A percentile compares a stretch with the other conserved stretches of the same genome.
phyloP scores from a whole-genome alignment of 1,284 basidiomycete species.

The Cyathus pygmaeus region DNA sequence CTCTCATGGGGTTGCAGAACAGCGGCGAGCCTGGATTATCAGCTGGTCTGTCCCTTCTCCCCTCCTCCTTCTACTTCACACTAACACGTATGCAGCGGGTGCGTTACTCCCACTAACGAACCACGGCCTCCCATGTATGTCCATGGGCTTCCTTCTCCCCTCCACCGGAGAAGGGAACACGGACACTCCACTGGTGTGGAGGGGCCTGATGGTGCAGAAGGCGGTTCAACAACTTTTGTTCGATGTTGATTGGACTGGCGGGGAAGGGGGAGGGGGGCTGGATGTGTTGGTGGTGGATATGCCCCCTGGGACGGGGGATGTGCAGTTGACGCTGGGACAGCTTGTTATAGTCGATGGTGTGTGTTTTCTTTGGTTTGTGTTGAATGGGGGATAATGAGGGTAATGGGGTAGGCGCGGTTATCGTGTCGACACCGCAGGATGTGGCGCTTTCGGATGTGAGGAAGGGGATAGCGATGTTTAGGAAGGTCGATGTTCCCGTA shows the following conservation, averaged over 20 bases:
- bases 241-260: slow-evolving; percentile 91
- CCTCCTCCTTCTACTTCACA: slow-evolving; percentile 8
- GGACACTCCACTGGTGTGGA: slow-evolving; percentile 91
- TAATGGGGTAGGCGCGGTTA: slow-evolving; percentile 85
- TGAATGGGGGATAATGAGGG: background rate
- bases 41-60: slow-evolving; percentile 54
- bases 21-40: slow-evolving; percentile 86
- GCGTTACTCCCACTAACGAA: slow-evolving; percentile 88
- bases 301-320: slow-evolving; percentile 98
- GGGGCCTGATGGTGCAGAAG: slow-evolving; percentile 99
- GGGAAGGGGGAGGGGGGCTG: slow-evolving; percentile 57
- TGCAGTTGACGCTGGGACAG: slow-evolving; percentile 92
- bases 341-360: slow-evolving; percentile 88
- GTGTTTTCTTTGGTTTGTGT: slow-evolving; percentile 16
- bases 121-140: slow-evolving; percentile 95
- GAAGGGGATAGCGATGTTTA: slow-evolving; percentile 94
- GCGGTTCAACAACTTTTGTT: slow-evolving; percentile 97
- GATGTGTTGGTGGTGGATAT: slow-evolving; percentile 95
- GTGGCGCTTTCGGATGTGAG: slow-evolving; percentile 93
- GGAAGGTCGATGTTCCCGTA: slow-evolving; percentile 90
- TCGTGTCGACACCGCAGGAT: slow-evolving; percentile 96
- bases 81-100: slow-evolving; percentile 59
- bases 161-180: slow-evolving; percentile 53
- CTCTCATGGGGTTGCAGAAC: slow-evolving; percentile 90
- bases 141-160: slow-evolving; percentile 90